These are phyloP conservation scores for Yamagishiella unicocca DNA, from an alignment of 139 green algal genomes.

Conservation along the genomic window DNA sequence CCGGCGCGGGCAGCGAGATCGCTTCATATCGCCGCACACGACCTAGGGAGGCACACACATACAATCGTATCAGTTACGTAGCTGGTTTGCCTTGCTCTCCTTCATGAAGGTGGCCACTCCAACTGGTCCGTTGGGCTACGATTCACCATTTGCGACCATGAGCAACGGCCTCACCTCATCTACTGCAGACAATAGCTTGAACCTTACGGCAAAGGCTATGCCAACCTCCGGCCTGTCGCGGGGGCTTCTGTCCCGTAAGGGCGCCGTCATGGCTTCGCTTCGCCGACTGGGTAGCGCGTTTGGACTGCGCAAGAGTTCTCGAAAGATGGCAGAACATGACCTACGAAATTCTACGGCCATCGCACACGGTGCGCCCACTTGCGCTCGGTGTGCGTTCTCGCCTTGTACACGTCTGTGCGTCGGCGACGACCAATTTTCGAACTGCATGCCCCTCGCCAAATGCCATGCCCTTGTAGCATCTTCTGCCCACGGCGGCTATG, in stretches of 20 bases:
- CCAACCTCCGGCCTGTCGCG: not conserved
- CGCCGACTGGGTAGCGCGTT: not conserved
- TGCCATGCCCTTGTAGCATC: too few relatives aligned
- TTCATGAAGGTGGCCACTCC: not conserved
- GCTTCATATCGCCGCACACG: too few relatives aligned
- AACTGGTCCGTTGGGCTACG: not conserved
- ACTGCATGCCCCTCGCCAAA: too few relatives aligned
- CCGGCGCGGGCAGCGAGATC: too few relatives aligned
- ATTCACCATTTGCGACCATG: not conserved
- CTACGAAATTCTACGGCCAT: not conserved
- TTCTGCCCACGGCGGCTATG: too few relatives aligned
- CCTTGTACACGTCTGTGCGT: too few relatives aligned
- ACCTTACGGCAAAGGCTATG: not conserved
- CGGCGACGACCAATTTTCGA: too few relatives aligned
- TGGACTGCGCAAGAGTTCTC: not conserved
- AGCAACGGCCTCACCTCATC: not conserved
- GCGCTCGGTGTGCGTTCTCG: not conserved
- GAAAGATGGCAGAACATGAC: not conserved
- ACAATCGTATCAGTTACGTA: too few relatives aligned
- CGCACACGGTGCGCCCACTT: not conserved
- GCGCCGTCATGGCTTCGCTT: constrained; percentile 2
- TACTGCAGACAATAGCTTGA: not conserved
- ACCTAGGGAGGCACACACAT: too few relatives aligned
- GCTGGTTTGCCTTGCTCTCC: too few relatives aligned
- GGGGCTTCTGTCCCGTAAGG: not conserved